phyloP scores from a whole-genome alignment of 2,329 filamentous ascomycete species.

The Xylariaceae sp. region DNA sequence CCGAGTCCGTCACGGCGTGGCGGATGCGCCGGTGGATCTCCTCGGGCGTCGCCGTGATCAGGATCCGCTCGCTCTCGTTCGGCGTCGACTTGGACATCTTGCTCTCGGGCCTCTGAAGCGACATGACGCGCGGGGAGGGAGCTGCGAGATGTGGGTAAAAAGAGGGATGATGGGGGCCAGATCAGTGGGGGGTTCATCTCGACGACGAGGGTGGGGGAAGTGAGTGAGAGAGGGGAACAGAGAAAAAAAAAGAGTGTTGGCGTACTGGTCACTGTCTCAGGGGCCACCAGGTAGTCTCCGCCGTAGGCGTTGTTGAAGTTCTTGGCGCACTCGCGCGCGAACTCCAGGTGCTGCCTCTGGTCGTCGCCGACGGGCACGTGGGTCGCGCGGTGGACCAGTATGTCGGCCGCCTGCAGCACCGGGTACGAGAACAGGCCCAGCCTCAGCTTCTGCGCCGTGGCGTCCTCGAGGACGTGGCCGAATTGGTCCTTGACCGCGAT shows the following conservation, averaged over 20 bases:
- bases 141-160: slow-evolving; percentile 35
- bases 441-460: slow-evolving; percentile 53
- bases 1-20: slow-evolving; percentile 68
- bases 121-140: slow-evolving; percentile 84
- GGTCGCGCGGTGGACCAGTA: slow-evolving; percentile 82
- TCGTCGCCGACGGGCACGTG: slow-evolving; percentile 97
- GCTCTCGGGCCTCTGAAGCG: slow-evolving; percentile 62
- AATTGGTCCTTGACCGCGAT: slow-evolving; percentile 54
- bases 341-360: slow-evolving; percentile 89
- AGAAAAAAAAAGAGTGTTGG: not conserved
- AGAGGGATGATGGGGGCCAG: no score
- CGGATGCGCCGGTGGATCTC: slow-evolving; percentile 64
- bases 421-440: slow-evolving; percentile 93
- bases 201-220: not conserved
- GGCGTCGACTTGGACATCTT: slow-evolving; percentile 95
- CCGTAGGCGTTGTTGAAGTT: slow-evolving; percentile 73
- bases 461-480: slow-evolving; percentile 46
- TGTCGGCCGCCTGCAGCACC: slow-evolving; percentile 89
- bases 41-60: slow-evolving; percentile 64
- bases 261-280: slow-evolving; percentile 65
- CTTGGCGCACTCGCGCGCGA: slow-evolving; percentile 75
- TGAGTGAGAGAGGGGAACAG: not conserved
- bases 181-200: not conserved
- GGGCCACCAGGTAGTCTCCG: slow-evolving; percentile 49
- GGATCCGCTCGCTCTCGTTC: slow-evolving; percentile 66